Evolutionary conservation across 2,329 filamentous ascomycete species (phyloP).

Genomic region (Fusarium proliferatum): DNA sequence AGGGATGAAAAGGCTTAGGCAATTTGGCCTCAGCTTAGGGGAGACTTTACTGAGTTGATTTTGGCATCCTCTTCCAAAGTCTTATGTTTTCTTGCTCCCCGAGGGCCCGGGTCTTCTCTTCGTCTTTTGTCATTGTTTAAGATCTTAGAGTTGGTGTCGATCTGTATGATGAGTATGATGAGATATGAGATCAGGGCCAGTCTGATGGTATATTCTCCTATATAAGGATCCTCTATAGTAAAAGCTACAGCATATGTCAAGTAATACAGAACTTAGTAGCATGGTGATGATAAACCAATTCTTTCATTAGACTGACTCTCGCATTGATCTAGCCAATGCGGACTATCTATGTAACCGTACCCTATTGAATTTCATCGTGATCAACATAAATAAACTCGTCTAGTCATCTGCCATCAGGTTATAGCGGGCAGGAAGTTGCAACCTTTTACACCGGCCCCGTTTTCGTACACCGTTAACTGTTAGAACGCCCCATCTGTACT

Average conservation of each 20-base stretch:
- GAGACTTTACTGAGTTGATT: background rate
- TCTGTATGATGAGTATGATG: background rate
- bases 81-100: background rate
- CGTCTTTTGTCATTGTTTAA: background rate
- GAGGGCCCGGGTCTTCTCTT: background rate
- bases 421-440: constrained; percentile 7
- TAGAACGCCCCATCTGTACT: background rate
- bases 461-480: background rate
- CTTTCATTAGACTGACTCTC: constrained; percentile 4
- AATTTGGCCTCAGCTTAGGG: background rate
- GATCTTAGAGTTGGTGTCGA: background rate
- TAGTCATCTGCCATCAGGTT: constrained; percentile 23
- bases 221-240: constrained; percentile 7
- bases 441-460: background rate
- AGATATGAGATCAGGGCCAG: background rate
- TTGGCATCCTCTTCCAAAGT: background rate
- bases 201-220: background rate
- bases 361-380: constrained; percentile 22
- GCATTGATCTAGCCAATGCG: constrained; percentile 1
- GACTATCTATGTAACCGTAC: constrained; percentile 12
- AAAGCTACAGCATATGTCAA: background rate
- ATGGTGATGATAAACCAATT: background rate
- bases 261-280: background rate
- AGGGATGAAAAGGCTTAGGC: background rate
- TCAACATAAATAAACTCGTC: constrained; percentile 35